Conservation (phyloP, 768 basidiomycete species). For the Macrolepiota fuliginosa region DNA sequence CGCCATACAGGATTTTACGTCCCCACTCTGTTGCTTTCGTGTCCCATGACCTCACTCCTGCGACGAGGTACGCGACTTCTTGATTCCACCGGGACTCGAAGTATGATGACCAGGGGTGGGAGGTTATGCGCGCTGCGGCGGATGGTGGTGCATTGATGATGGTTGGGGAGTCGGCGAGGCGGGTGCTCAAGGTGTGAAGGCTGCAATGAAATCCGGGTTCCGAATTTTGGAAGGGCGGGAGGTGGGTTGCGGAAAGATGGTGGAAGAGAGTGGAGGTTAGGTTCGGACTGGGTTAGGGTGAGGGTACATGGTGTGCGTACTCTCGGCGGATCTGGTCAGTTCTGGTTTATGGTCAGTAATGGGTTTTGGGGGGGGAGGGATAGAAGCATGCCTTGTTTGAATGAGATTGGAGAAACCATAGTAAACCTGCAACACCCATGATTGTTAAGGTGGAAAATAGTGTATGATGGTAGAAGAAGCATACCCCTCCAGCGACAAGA, state of each 20-base stretch:
- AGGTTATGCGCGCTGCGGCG: constrained; percentile 51
- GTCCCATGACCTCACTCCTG: constrained; percentile 45
- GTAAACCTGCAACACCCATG: constrained; percentile 44
- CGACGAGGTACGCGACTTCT: constrained; percentile 46
- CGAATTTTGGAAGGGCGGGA: not conserved
- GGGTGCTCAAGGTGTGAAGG: constrained; percentile 46
- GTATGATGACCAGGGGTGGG: constrained; percentile 43
- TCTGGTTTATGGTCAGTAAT: constrained; percentile 28
- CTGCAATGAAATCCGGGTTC: constrained; percentile 23
- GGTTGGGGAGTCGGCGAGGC: constrained; percentile 48
- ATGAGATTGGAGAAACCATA: constrained; percentile 72
- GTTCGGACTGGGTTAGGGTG: not conserved
- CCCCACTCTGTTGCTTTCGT: constrained; percentile 46
- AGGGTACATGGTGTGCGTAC: constrained; percentile 32
- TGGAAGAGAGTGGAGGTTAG: not conserved
- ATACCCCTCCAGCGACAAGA: constrained; percentile 64
- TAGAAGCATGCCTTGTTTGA: constrained; percentile 41
- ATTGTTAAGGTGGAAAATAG: not conserved
- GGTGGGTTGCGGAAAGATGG: not conserved
- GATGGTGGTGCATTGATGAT: constrained; percentile 48
- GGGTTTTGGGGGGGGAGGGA: not conserved
- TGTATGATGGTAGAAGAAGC: constrained; percentile 13
- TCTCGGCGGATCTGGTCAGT: constrained; percentile 55
- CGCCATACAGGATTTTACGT: constrained; percentile 41
- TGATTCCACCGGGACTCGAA: constrained; percentile 59